Evolutionary conservation across 2,329 filamentous ascomycete species (phyloP).

Genomic region (Aspergillus sp.): DNA sequence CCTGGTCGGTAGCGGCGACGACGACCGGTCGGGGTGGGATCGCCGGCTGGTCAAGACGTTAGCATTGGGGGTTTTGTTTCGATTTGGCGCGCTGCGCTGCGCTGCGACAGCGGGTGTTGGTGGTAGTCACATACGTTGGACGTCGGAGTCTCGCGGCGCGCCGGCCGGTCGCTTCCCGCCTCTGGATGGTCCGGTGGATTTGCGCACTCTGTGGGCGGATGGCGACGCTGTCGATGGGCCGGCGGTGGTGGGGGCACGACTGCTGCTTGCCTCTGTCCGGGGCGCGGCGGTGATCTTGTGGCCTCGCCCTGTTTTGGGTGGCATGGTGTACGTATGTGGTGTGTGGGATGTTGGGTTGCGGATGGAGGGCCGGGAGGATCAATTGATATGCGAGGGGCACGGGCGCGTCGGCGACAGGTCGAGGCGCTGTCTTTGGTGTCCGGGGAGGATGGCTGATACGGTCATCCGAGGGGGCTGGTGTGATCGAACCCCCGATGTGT

Average conservation of each 20-base stretch:
- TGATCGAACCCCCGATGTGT: too few species aligned
- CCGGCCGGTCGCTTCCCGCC: conserved; percentile 20
- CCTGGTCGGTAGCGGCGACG: conserved; percentile 68
- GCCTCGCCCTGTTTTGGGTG: conserved; percentile 26
- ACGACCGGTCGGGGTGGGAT: conserved; percentile 65
- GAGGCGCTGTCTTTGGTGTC: not conserved
- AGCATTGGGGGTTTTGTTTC: conserved; percentile 2
- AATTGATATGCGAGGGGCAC: not conserved
- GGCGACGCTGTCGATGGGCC: conserved; percentile 13
- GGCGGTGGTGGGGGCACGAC: conserved; percentile 8
- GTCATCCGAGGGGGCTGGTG: too few species aligned
- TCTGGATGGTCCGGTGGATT: conserved; percentile 15
- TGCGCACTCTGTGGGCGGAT: conserved; percentile 14
- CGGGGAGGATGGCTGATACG: not conserved
- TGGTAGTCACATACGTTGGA: conserved; percentile 34
- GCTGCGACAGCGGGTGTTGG: too few species aligned
- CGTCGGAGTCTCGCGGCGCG: conserved; percentile 27
- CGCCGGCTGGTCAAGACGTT: conserved; percentile 57
- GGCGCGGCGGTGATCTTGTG: conserved; percentile 11
- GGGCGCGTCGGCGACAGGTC: not conserved
- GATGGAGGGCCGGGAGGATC: not conserved
- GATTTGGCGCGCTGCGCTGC: too few species aligned
- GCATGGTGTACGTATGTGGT: conserved; percentile 22
- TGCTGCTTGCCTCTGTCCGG: conserved; percentile 2
- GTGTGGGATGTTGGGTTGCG: not conserved